Conservation (phyloP, 768 basidiomycete genomes). For the Leccinum ochraceum region DNA sequence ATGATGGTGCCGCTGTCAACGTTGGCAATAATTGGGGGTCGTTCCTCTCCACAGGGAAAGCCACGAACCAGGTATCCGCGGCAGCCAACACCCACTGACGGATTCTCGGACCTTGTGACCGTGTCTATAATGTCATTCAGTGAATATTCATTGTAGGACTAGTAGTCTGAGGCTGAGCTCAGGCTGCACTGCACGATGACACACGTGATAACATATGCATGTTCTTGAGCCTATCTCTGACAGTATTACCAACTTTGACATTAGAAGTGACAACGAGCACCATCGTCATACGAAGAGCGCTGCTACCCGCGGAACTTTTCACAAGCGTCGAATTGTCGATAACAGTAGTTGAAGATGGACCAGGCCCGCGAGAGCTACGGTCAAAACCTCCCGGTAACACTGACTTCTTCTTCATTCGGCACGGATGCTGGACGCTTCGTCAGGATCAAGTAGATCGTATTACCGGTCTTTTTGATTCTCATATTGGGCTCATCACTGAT, state of each 20-base stretch:
- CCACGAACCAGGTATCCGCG: too few species aligned
- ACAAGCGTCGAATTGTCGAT: not conserved
- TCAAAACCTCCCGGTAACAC: conserved; percentile 51
- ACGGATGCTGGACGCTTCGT: conserved; percentile 10
- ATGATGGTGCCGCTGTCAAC: not conserved
- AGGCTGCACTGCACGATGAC: not conserved
- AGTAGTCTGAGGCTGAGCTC: too few species aligned
- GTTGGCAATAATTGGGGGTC: not conserved
- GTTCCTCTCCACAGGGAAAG: not conserved
- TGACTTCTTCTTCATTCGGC: conserved; percentile 3
- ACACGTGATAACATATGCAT: not conserved
- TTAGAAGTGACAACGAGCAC: conserved; percentile 5
- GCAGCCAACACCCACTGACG: not conserved
- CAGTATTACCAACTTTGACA: not conserved
- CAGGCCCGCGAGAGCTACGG: conserved; percentile 43
- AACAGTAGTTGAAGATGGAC: conserved; percentile 13
- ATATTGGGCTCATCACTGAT: conserved; percentile 65
- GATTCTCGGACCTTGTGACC: not conserved
- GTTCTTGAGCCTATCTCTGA: not conserved
- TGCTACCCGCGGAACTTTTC: not conserved
- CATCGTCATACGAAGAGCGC: not conserved
- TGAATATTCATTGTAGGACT: not conserved
- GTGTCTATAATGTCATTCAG: not conserved
- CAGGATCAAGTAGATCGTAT: conserved; percentile 78
- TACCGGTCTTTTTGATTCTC: conserved; percentile 54